Base-by-base conservation (phyloP, 495 filamentous ascomycete species). In the Thozetella sp. region DNA sequence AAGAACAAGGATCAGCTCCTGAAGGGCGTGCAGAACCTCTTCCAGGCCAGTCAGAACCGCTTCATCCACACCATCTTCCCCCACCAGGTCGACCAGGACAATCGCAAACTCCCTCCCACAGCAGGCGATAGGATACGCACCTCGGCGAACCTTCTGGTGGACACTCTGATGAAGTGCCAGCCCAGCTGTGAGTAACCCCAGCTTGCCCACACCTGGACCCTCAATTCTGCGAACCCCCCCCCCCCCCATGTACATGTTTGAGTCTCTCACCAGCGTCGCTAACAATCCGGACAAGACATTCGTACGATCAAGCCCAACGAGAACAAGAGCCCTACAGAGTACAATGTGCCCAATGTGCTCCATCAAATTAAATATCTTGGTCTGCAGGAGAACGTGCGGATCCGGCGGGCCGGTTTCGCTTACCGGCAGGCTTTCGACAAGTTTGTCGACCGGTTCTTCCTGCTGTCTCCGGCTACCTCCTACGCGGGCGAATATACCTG, bases 291-390 rank as follows among this genome's bases (percentile, higher is more conserved):
- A n/a, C n/a, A 3, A 48, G 43, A 99, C 68, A 99, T 99, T 68
- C 90, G 96, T 65, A 99, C 96, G 2, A 99, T 99, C 75, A 99
- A 99, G 72, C 96, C 96, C 3, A 99, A 99, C 74, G 96, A 99
- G 66, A 98, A 97, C 77, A 98, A 98, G 73, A 94, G 92, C 11
- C 90, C 93, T 0, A 85, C 84, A 22, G 95, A 99, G 72, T 99
- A 97, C 70, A 97, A 96, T 63, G 82, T 79, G 12, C 86, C 87
- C 24, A 97, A 97, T 67, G 96, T 98, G 30, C 80, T 98, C 61
- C 96, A 99, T 83, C 96, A 99, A 73, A 96, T 99, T 84, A 98
- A 99, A 67, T 99, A 99, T 68, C 89, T 99, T 17, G 96, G 96
- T 83, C 78, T 99, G 10, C 93, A 98, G 68, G 96, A 99, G 79